Base-by-base conservation (phyloP, 169 alveolate genomes). In the Eimeria necatrix region DNA sequence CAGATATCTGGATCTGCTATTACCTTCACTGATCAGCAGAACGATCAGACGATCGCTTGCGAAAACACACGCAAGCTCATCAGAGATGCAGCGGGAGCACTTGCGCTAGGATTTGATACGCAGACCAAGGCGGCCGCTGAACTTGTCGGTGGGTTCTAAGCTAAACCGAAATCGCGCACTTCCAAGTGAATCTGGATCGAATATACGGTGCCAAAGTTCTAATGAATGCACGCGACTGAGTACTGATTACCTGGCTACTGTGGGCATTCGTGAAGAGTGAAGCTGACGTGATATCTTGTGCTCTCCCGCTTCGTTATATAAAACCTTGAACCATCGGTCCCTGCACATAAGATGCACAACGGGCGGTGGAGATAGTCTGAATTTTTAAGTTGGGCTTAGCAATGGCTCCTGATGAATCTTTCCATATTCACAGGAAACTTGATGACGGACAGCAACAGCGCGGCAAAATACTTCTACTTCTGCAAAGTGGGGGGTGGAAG, bases 391-490 rank as follows among this genome's bases (percentile, higher is more conserved):
- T 32, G 41, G 41, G 99, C 98, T 95, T 32, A 32, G 96, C 99
- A 46, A 99, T 99, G 73, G 98, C 99, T 0, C 98, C 98, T 96
- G 96, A 98, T 14, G 98, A 98, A 94, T 98, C 99, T 53, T 97
- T 99, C 61, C 95, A 98, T 80, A 32, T 32, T 32, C 41, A 98
- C 98, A 26, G 99, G 99, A 81, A 99, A 99, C 96, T 98, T 99
- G 53, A 96, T 98, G 94, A 99, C 99, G 71, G 99, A 99, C 97
- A 99, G 99, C 51, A 99, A 98, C 14, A 97, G 99, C 76, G 99
- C 99, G 96, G 99, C 99, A 5, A 99, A 99, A 95, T 99, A 99
- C 95, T 99, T 99, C 99, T 99, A 99, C 92, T 98, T 99, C 96
- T 98, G 99, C 80, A 98, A 99, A 96, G 97, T 99, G 78, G 98